phyloP scores from a whole-genome alignment of 2,329 filamentous ascomycete species.

The Claviceps sp. region DNA sequence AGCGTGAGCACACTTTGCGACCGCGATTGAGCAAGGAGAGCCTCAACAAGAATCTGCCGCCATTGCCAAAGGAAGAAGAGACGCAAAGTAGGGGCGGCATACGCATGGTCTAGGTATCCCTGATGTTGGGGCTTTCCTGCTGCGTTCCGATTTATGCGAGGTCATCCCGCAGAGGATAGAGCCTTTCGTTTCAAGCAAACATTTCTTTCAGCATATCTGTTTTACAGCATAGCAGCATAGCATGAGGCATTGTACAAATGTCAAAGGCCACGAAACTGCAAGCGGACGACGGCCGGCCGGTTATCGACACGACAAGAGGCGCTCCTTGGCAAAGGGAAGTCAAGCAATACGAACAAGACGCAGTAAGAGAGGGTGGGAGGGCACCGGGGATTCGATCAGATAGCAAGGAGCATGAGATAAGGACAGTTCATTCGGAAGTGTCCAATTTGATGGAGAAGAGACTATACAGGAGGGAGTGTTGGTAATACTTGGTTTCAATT shows the following conservation, averaged over 20 bases:
- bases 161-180: background rate
- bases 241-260: background rate
- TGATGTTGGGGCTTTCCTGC: constrained; percentile 7
- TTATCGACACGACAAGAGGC: background rate
- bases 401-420: background rate
- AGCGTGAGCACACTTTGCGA: constrained; percentile 31
- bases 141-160: constrained; percentile 7
- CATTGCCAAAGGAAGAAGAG: constrained; percentile 30
- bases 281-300: constrained; percentile 1
- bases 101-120: constrained; percentile 20
- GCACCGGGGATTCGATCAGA: background rate
- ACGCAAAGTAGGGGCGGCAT: constrained; percentile 14
- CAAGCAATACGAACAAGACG: background rate
- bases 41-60: constrained; percentile 46
- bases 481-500: background rate
- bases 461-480: background rate
- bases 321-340: background rate
- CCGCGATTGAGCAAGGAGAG: constrained; percentile 38
- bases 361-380: background rate
- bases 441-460: background rate
- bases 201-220: constrained; percentile 3
- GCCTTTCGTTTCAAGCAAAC: background rate
- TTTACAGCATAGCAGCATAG: constrained; percentile 3
- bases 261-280: background rate
- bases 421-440: background rate